Percentiles rank a stretch among this genome's conserved stretches.
Evolutionary conservation across 2,329 filamentous ascomycete species (phyloP).

Genomic region (Ophiostoma montium): DNA sequence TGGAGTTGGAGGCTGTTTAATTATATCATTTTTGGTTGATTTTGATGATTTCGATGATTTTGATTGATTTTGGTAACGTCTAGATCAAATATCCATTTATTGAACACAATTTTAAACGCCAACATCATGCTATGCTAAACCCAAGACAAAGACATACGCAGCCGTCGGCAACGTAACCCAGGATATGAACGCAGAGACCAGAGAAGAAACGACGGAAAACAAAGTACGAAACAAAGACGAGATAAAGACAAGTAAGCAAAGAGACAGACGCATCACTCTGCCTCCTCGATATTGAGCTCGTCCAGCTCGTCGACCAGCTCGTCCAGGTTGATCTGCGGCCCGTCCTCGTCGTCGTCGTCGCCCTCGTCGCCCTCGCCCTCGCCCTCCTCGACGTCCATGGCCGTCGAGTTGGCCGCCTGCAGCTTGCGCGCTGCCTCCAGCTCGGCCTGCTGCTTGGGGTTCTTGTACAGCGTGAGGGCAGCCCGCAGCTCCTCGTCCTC

Average conservation of each 20-base stretch:
- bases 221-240: neutral
- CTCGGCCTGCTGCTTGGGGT: conserved; percentile 33
- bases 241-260: neutral
- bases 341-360: conserved; percentile 45
- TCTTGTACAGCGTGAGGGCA: conserved; percentile 78
- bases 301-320: conserved; percentile 87
- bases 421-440: conserved; percentile 17
- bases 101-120: neutral
- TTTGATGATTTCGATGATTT: no score
- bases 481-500: conserved; percentile 80
- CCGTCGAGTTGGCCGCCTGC: conserved; percentile 17
- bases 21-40: no score
- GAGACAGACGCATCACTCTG: conserved; percentile 5
- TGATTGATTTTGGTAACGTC: no score
- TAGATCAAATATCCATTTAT: neutral
- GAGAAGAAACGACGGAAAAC: neutral
- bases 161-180: conserved; percentile 2
- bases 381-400: conserved; percentile 40
- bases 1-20: no score
- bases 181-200: neutral
- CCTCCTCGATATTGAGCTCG: conserved; percentile 60
- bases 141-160: conserved; percentile 2
- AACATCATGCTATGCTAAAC: conserved; percentile 1
- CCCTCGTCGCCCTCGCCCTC: conserved; percentile 39
- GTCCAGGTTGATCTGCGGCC: conserved; percentile 60